Evolutionary conservation across 1,284 basidiomycete species (phyloP).

Genomic region (Mixia osmundae): DNA sequence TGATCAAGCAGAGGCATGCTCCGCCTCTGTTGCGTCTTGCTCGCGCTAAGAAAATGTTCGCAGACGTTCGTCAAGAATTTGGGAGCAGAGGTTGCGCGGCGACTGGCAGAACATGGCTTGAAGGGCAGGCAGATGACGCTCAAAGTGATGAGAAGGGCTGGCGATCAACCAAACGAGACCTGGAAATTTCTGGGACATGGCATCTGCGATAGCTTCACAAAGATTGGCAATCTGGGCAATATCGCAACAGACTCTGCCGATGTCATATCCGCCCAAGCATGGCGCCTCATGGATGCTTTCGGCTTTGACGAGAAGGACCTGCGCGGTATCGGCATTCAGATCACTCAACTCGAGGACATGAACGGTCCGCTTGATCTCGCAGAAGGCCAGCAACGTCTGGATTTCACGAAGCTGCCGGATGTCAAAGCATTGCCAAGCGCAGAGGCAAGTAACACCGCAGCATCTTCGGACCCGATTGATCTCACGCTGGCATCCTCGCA

Average conservation of each 20-base stretch:
- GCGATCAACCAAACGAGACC: constrained; percentile 67
- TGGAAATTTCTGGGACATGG: constrained; percentile 96
- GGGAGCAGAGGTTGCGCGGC: constrained; percentile 45
- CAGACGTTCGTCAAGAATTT: constrained; percentile 43
- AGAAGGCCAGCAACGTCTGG: not conserved
- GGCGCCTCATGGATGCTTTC: constrained; percentile 41
- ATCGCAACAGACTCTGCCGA: constrained; percentile 19
- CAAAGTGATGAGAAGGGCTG: constrained; percentile 70
- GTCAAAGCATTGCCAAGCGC: too few species aligned
- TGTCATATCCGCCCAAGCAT: constrained; percentile 57
- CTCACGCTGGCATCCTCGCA: too few species aligned
- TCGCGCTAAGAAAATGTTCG: constrained; percentile 9
- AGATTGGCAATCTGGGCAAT: constrained; percentile 26
- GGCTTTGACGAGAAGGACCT: constrained; percentile 60
- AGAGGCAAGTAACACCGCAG: too few species aligned
- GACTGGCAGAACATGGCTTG: constrained; percentile 41
- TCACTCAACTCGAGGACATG: constrained; percentile 56
- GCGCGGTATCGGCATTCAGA: constrained; percentile 76
- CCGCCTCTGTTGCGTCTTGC: too few species aligned
- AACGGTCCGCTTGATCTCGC: constrained; percentile 1
- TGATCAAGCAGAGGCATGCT: constrained; percentile 40
- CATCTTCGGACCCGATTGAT: too few species aligned
- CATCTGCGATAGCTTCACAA: constrained; percentile 56
- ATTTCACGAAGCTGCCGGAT: not conserved
- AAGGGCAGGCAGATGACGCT: constrained; percentile 49